A percentile compares a stretch with the other conserved stretches of the same genome.
Conservation (phyloP, 352 stramenopile species). For the Phytopythium montanum region DNA sequence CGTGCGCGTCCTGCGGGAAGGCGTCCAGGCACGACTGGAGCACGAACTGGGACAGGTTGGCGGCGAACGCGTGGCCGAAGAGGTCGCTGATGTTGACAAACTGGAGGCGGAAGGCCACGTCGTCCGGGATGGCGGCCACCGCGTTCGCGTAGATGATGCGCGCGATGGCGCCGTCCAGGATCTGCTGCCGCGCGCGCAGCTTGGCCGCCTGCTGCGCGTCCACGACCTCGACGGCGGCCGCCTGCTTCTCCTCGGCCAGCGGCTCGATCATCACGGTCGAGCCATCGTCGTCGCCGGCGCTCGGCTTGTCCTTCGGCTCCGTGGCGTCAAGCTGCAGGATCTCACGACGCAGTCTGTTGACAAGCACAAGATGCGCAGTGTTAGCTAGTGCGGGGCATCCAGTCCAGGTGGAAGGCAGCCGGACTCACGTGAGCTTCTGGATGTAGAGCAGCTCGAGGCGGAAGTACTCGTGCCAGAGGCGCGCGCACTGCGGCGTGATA, state of each 20-base stretch:
- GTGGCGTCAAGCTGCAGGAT: conserved; percentile 65
- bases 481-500: conserved; percentile 77
- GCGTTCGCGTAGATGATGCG: conserved; percentile 83
- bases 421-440: conserved; percentile 72
- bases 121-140: conserved; percentile 46
- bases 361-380: not conserved
- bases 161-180: conserved; percentile 80
- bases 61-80: conserved; percentile 54
- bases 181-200: conserved; percentile 55
- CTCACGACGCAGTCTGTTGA: conserved; percentile 56
- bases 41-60: conserved; percentile 68
- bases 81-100: conserved; percentile 80
- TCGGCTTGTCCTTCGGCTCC: conserved; percentile 10
- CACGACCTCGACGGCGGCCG: conserved; percentile 21
- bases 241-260: conserved; percentile 49
- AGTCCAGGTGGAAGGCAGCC: not conserved
- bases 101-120: conserved; percentile 67
- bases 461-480: conserved; percentile 91
- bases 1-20: conserved; percentile 53
- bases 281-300: conserved; percentile 14
- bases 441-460: conserved; percentile 89
- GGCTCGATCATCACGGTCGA: conserved; percentile 55
- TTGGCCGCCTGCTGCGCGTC: conserved; percentile 40
- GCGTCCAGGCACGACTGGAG: conserved; percentile 51
- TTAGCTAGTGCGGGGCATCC: not conserved